A percentile compares a stretch with the other conserved stretches of the same genome.
Evolutionary conservation across 2,329 filamentous ascomycete species (phyloP).

Genomic region (Mycogone perniciosa): DNA sequence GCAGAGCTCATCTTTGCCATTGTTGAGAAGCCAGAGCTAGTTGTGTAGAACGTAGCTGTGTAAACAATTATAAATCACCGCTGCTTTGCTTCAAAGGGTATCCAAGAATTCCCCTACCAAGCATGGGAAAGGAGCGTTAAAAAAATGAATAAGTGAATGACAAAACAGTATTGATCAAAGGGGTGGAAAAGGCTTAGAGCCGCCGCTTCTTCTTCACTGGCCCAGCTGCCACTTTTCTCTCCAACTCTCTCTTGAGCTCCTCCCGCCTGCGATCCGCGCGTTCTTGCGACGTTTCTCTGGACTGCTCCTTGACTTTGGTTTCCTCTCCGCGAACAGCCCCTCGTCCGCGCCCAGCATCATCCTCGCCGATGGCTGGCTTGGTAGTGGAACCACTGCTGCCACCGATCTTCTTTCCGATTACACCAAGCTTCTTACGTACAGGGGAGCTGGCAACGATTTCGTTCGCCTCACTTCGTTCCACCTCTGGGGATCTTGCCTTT

Average conservation of each 20-base stretch:
- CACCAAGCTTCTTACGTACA: constrained; percentile 26
- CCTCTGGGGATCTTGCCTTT: constrained; percentile 4
- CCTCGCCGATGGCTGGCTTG: background rate
- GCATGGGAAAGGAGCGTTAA: background rate
- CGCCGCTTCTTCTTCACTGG: constrained; percentile 52
- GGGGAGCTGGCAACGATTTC: constrained; percentile 6
- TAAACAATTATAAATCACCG: too few relatives aligned
- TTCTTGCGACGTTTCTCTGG: constrained; percentile 39
- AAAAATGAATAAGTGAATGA: background rate
- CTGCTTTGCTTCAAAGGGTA: background rate
- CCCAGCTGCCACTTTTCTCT: constrained; percentile 42
- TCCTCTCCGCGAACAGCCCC: constrained; percentile 16
- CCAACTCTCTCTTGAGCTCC: constrained; percentile 46
- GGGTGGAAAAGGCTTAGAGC: constrained; percentile 31
- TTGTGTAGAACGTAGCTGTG: too few relatives aligned
- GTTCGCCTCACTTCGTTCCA: constrained; percentile 8
- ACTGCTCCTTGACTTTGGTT: constrained; percentile 22
- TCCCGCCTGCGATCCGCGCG: constrained; percentile 43
- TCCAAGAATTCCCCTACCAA: background rate
- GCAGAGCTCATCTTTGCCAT: too few relatives aligned
- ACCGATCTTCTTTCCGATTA: constrained; percentile 28
- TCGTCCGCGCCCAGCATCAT: constrained; percentile 19
- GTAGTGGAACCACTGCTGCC: background rate
- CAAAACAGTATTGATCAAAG: background rate
- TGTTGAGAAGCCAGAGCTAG: too few relatives aligned